These are phyloP conservation scores for Malus hybrid DNA, from an alignment of 331 rosid species.

Conservation along the genomic window DNA sequence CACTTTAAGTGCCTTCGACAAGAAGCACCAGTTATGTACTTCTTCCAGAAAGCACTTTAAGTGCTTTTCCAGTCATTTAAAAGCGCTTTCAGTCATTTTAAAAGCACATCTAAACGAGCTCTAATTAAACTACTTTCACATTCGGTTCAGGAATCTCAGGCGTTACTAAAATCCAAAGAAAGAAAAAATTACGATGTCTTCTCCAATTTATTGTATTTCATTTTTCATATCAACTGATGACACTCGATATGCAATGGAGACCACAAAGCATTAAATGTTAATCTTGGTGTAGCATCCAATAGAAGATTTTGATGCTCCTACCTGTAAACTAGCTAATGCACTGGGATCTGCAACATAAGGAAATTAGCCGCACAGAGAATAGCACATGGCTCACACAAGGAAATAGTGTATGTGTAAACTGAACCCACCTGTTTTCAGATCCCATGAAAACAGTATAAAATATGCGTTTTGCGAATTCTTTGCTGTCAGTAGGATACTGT, in stretches of 20 bases:
- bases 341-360: not conserved
- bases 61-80: too few relatives aligned
- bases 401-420: not conserved
- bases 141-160: not conserved
- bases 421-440: slow-evolving; percentile 74
- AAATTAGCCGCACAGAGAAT: too few relatives aligned
- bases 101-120: too few relatives aligned
- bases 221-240: not conserved
- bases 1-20: too few relatives aligned
- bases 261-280: not conserved
- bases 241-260: not conserved
- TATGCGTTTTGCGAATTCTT: slow-evolving; percentile 80
- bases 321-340: not conserved
- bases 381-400: not conserved
- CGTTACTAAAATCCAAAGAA: not conserved
- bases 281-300: not conserved
- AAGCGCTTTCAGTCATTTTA: too few relatives aligned
- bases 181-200: not conserved
- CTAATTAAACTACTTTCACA: too few relatives aligned
- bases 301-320: not conserved
- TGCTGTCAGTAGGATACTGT: slow-evolving; percentile 76
- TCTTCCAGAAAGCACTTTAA: too few relatives aligned
- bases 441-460: slow-evolving; percentile 94
- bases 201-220: not conserved
- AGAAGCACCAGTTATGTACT: too few relatives aligned